Evolutionary conservation across 495 filamentous ascomycete species (phyloP).

Genomic region (Neurospora sp.): DNA sequence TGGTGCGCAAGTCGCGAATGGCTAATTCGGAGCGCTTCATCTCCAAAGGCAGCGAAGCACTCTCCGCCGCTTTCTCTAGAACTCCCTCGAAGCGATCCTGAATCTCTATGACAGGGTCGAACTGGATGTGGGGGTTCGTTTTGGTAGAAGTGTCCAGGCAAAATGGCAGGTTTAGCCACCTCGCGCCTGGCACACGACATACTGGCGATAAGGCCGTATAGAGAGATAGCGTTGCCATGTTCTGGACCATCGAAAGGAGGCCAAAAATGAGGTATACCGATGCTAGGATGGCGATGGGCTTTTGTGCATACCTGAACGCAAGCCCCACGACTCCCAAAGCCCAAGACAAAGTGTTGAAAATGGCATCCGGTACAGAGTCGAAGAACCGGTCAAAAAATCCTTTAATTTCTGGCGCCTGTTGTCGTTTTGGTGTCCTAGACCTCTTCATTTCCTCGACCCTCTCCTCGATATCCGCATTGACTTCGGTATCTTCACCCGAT

Average conservation of each 20-base stretch:
- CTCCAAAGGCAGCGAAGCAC: constrained; percentile 51
- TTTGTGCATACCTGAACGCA: constrained; percentile 42
- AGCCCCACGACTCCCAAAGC: constrained; percentile 35
- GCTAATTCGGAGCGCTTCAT: constrained; percentile 64
- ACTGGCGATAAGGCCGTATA: constrained; percentile 48
- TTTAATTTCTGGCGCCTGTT: neutral
- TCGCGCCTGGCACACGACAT: constrained; percentile 53
- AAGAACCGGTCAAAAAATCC: constrained; percentile 4
- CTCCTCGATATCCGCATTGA: neutral
- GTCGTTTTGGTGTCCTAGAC: neutral
- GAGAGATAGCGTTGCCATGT: constrained; percentile 39
- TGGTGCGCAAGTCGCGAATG: constrained; percentile 61
- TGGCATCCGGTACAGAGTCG: constrained; percentile 16
- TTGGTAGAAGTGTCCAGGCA: constrained; percentile 31
- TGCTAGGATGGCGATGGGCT: constrained; percentile 43
- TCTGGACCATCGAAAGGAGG: constrained; percentile 36
- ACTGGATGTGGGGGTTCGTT: constrained; percentile 35
- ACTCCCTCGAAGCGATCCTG: constrained; percentile 59
- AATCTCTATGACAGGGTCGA: constrained; percentile 55
- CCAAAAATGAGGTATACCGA: constrained; percentile 43
- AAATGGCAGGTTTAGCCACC: constrained; percentile 48
- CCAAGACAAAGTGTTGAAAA: constrained; percentile 33
- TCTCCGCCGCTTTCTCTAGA: constrained; percentile 46
- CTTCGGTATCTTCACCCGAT: neutral
- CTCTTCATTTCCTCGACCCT: neutral